phyloP scores from a whole-genome alignment of 2,329 filamentous ascomycete species.

The Grosmannia serpens region DNA sequence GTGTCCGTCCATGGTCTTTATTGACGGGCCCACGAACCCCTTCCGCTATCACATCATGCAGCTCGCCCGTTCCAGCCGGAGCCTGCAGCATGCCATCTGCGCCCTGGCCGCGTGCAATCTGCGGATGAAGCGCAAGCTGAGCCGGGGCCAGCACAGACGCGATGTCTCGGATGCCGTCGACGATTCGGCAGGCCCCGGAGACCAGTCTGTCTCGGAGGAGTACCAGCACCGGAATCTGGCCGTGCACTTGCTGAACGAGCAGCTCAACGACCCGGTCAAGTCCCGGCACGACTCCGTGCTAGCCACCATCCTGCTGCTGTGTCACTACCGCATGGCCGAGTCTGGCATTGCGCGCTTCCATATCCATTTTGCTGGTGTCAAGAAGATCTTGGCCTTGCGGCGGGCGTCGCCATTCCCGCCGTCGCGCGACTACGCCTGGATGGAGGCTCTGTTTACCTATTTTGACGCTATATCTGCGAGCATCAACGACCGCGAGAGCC shows the following conservation, averaged over 20 bases:
- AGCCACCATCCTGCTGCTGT: slow-evolving; percentile 76
- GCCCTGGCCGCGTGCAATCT: slow-evolving; percentile 82
- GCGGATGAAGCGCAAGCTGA: slow-evolving; percentile 66
- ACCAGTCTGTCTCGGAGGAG: slow-evolving; percentile 64
- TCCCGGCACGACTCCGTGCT: slow-evolving; percentile 78
- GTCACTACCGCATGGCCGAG: slow-evolving; percentile 87
- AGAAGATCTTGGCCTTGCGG: slow-evolving; percentile 74
- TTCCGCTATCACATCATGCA: slow-evolving; percentile 74
- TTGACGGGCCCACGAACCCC: slow-evolving; percentile 76
- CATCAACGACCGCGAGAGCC: slow-evolving; percentile 82
- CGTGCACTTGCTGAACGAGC: slow-evolving; percentile 71
- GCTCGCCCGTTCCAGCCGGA: slow-evolving; percentile 65
- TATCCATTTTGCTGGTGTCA: slow-evolving; percentile 85
- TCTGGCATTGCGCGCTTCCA: slow-evolving; percentile 88
- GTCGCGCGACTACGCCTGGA: slow-evolving; percentile 69
- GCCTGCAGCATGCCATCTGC: slow-evolving; percentile 85
- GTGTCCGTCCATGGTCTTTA: slow-evolving; percentile 81
- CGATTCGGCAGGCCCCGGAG: slow-evolving; percentile 16
- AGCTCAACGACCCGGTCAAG: slow-evolving; percentile 64
- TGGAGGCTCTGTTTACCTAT: slow-evolving; percentile 86
- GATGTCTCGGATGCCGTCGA: slow-evolving; percentile 33
- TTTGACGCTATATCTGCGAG: slow-evolving; percentile 88
- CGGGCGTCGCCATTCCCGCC: slow-evolving; percentile 39
- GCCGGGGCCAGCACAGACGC: slow-evolving; percentile 43
- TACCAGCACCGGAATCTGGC: slow-evolving; percentile 72